Conservation (phyloP, 2,329 filamentous ascomycete genomes). For the Talaromyces sp. region DNA sequence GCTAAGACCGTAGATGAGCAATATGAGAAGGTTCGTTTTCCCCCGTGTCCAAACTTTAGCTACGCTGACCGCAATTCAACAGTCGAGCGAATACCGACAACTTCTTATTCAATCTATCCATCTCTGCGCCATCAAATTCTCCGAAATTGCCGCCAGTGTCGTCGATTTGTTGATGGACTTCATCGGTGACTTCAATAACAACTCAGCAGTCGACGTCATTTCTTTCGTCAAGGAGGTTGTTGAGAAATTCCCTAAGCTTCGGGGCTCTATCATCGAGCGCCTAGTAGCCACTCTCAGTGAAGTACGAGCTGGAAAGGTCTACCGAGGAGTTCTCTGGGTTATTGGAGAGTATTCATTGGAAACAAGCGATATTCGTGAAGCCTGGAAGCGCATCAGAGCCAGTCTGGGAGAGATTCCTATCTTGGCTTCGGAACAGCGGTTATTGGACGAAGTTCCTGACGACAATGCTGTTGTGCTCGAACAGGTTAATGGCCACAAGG, state of each 20-base stretch:
- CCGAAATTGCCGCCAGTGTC: constrained; percentile 92
- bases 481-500: constrained; percentile 77
- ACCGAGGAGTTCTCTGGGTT: constrained; percentile 94
- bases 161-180: constrained; percentile 98
- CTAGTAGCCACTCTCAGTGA: constrained; percentile 87
- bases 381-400: constrained; percentile 91
- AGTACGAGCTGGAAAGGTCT: constrained; percentile 94
- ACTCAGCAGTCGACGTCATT: constrained; percentile 94
- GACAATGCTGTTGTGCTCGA: constrained; percentile 62
- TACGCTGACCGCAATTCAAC: background rate
- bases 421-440: constrained; percentile 84
- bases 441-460: constrained; percentile 77
- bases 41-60: constrained; percentile 20
- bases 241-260: constrained; percentile 90
- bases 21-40: constrained; percentile 71
- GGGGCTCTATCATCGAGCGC: constrained; percentile 80
- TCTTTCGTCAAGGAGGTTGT: constrained; percentile 99
- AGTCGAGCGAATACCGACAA: constrained; percentile 88
- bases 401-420: constrained; percentile 97
- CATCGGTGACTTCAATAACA: constrained; percentile 96
- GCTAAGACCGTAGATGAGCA: constrained; percentile 97
- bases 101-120: constrained; percentile 96
- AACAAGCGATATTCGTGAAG: constrained; percentile 88
- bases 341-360: constrained; percentile 95
- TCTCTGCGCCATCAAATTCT: constrained; percentile 98